These are phyloP conservation scores for Yamadazyma ubonensis DNA, from an alignment of 805 yeast species.

Conservation along the genomic window DNA sequence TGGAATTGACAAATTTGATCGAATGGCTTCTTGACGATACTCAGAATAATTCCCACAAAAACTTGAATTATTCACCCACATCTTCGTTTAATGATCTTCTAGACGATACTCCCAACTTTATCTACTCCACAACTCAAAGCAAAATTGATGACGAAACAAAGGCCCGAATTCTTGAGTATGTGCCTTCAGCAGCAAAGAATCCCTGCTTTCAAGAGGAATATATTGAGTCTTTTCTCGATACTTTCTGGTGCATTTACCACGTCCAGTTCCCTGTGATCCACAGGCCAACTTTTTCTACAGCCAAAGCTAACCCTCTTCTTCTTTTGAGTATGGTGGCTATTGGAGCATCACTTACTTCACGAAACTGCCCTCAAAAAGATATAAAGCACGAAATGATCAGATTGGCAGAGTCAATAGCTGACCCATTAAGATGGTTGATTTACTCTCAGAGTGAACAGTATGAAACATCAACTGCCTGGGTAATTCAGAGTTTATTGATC, in stretches of 20 bases:
- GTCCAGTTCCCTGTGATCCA: slow-evolving; percentile 57
- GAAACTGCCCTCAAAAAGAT: slow-evolving; percentile 21
- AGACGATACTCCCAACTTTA: slow-evolving; percentile 12
- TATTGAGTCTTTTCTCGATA: slow-evolving; percentile 10
- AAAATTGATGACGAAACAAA: slow-evolving; percentile 6
- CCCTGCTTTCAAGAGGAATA: slow-evolving; percentile 2
- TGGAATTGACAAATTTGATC: slow-evolving; percentile 9
- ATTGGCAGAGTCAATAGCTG: slow-evolving; percentile 47
- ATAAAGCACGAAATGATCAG: slow-evolving; percentile 15
- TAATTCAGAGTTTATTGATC: slow-evolving; percentile 64
- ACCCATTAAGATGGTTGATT: slow-evolving; percentile 62
- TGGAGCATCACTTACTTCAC: slow-evolving; percentile 44
- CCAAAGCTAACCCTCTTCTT: slow-evolving; percentile 45
- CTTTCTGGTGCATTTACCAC: slow-evolving; percentile 55
- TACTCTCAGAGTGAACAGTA: slow-evolving; percentile 64
- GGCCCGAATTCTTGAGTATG: slow-evolving; percentile 2
- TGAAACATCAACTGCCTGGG: slow-evolving; percentile 70
- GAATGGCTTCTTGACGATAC: slow-evolving; percentile 11
- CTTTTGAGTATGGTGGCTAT: slow-evolving; percentile 54
- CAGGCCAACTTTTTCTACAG: slow-evolving; percentile 53
- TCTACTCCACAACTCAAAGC: slow-evolving; percentile 10
- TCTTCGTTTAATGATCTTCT: slow-evolving; percentile 13
- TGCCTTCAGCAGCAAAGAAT: slow-evolving; percentile 4
- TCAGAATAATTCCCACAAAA: slow-evolving; percentile 2
- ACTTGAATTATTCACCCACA: slow-evolving; percentile 12